Conservation (phyloP, 805 yeast species). For the Cyberlindnera maritima region DNA sequence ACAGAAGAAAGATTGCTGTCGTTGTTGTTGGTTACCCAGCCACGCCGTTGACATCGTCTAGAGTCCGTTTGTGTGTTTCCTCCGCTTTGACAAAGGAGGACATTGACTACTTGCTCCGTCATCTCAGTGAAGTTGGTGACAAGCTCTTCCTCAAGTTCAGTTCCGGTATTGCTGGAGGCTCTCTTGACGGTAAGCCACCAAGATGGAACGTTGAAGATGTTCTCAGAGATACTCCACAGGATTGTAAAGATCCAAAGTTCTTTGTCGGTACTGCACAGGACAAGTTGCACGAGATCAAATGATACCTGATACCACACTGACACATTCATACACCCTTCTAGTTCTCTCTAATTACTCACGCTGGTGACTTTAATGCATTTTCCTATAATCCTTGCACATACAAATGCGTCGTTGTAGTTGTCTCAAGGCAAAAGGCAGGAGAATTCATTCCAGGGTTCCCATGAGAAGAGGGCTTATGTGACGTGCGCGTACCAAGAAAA, state of each 20-base stretch:
- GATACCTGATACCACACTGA: background rate
- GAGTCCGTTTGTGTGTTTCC: constrained; percentile 91
- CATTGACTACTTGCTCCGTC: constrained; percentile 73
- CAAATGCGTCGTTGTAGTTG: too few relatives aligned
- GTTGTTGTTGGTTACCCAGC: constrained; percentile 99
- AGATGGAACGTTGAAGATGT: constrained; percentile 81
- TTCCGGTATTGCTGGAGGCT: constrained; percentile 71
- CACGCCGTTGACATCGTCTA: constrained; percentile 83
- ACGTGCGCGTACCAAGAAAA: too few relatives aligned
- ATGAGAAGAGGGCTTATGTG: too few relatives aligned
- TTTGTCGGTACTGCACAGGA: constrained; percentile 27
- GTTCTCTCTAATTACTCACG: background rate
- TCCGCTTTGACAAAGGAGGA: constrained; percentile 92
- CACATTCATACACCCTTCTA: background rate
- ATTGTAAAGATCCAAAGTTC: constrained; percentile 42
- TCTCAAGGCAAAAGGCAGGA: too few relatives aligned
- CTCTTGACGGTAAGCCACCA: constrained; percentile 59
- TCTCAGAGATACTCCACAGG: constrained; percentile 66
- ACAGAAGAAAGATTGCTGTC: constrained; percentile 80
- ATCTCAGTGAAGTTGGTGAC: constrained; percentile 78
- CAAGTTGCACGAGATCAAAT: constrained; percentile 1
- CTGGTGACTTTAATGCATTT: constrained; percentile 4
- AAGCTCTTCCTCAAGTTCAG: constrained; percentile 69
- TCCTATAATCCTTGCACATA: too few relatives aligned
- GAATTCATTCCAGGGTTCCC: too few relatives aligned